phyloP scores from a whole-genome alignment of 2,329 filamentous ascomycete species.

The Rosellinia necatrix region DNA sequence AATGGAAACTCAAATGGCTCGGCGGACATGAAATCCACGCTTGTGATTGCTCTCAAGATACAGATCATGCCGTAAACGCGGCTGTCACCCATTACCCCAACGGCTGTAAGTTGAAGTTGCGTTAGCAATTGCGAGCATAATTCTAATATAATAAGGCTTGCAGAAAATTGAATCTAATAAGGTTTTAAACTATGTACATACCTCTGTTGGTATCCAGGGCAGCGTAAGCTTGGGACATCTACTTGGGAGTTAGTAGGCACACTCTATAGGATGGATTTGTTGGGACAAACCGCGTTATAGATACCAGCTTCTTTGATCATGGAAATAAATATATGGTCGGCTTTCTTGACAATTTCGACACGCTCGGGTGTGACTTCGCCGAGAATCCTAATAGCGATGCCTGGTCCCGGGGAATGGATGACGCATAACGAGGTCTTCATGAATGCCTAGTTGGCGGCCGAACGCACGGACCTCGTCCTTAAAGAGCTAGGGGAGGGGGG shows the following conservation, averaged over 20 bases:
- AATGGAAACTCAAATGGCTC: slow-evolving; percentile 70
- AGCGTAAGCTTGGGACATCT: slow-evolving; percentile 55
- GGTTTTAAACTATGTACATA: slow-evolving; percentile 6
- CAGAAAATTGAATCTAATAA: too few relatives aligned
- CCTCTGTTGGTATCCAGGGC: slow-evolving; percentile 49
- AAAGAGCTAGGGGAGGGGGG: too few relatives aligned
- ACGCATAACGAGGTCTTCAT: slow-evolving; percentile 75
- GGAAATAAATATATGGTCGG: slow-evolving; percentile 72
- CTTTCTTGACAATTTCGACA: slow-evolving; percentile 77
- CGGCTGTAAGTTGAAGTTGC: slow-evolving; percentile 35
- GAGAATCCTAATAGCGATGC: slow-evolving; percentile 76
- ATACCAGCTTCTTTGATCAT: slow-evolving; percentile 74
- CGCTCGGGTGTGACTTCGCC: slow-evolving; percentile 83
- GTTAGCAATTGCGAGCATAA: too few relatives aligned
- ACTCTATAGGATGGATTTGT: slow-evolving; percentile 1
- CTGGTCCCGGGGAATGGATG: slow-evolving; percentile 75
- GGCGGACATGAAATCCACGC: slow-evolving; percentile 74
- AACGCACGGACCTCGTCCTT: slow-evolving; percentile 80
- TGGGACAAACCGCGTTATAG: slow-evolving; percentile 60
- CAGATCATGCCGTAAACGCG: slow-evolving; percentile 43
- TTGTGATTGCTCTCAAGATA: slow-evolving; percentile 51
- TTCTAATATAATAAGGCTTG: background rate
- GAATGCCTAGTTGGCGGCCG: slow-evolving; percentile 71
- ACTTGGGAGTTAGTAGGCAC: slow-evolving; percentile 6
- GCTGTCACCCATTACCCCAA: slow-evolving; percentile 43